Percentiles rank a stretch among this genome's conserved stretches.
These are phyloP conservation scores for Botrytis aclada DNA, from an alignment of 2,329 filamentous ascomycete species.

Conservation along the genomic window DNA sequence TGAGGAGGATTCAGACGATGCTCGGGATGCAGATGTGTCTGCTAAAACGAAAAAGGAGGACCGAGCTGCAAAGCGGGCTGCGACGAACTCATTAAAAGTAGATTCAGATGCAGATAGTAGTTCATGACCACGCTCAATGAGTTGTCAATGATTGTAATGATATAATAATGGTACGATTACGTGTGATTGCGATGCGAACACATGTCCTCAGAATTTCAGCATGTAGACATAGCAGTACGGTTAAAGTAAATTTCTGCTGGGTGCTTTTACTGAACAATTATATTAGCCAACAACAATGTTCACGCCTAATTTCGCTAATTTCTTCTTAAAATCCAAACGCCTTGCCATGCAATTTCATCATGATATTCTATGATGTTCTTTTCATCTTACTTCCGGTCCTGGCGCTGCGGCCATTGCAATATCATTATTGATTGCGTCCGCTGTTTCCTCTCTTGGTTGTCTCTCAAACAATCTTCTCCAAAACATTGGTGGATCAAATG, in stretches of 20 bases:
- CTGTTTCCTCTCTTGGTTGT: conserved; percentile 49
- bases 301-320: background rate
- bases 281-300: background rate
- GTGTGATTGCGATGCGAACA: background rate
- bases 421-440: conserved; percentile 58
- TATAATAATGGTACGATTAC: background rate
- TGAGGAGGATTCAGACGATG: conserved; percentile 23
- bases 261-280: background rate
- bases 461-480: conserved; percentile 83
- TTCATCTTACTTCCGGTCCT: conserved; percentile 41
- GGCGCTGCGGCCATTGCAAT: conserved; percentile 54
- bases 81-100: background rate
- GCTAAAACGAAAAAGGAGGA: background rate
- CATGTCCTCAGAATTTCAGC: background rate
- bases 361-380: conserved; percentile 3
- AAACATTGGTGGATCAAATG: conserved; percentile 84
- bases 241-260: background rate
- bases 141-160: background rate
- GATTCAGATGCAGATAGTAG: background rate
- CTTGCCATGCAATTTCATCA: conserved; percentile 17
- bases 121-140: background rate
- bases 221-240: background rate
- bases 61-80: background rate
- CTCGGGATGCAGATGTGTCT: background rate
- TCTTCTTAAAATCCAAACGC: conserved; percentile 16